Base-by-base conservation (phyloP, 306 rosid genomes). In the Alnus rubra region DNA sequence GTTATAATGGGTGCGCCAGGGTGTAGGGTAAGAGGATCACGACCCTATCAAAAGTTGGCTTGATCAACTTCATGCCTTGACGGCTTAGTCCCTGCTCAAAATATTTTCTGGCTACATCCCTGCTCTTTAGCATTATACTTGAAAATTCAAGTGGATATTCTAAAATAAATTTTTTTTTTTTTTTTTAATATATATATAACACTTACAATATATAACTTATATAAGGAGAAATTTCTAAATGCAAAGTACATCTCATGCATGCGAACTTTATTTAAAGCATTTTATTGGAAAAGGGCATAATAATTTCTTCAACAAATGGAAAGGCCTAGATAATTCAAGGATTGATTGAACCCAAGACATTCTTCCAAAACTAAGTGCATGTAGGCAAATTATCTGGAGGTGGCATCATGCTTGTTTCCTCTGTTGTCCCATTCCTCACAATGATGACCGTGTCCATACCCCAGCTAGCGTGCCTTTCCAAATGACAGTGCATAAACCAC, bases 401-500 rank as follows among this genome's bases (percentile, higher is more conserved):
- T 28, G 80, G 80, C 19, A 49, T 53, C 2, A 83, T 48, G 10
- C 87, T 83, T 2, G 76, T 77, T 5, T 74, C 74, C 0, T 3
- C 12, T 1, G 81, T 80, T 2, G 71, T 60, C 47, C 89, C 87
- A 63, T 82, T 74, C 81, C 65, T 74, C 42, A 82, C 87, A 15
- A 82, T 80, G 45, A 86, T 9, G 33, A 74, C 87, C 0, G 79
- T 77, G 8, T 63, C 64, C 89, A 86, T 82, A 10, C 87, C 89
- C 87, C 82, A 86, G 6, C 78, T 82, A 13, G 81, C 45, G 42
- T 82, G 86, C 18, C 82, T 68, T 2, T 86, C 89, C 3, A 73
- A 79, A 79, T 85, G 88, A 49, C 88, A 85, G 42, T 85, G 88
- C 85, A 85, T 78, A 49, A 37, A 85, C 88, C 88, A 85, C 6